Evolutionary conservation across 306 rosid species (phyloP).

Genomic region (Malus orientalis): DNA sequence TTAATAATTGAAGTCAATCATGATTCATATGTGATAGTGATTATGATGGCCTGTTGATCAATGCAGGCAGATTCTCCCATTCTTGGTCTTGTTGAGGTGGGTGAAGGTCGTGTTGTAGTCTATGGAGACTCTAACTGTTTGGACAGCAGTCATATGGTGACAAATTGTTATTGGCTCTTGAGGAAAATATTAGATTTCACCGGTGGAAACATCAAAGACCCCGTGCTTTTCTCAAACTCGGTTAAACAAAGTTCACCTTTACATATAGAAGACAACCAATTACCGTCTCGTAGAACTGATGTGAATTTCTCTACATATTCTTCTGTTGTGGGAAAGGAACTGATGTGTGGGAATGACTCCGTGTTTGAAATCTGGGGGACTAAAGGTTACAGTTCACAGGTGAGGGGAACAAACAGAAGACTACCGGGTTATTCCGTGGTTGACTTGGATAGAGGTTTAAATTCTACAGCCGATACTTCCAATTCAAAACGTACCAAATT

Average conservation of each 20-base stretch:
- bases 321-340: constrained; percentile 64
- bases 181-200: constrained; percentile 80
- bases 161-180: constrained; percentile 81
- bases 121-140: constrained; percentile 97
- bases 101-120: constrained; percentile 71
- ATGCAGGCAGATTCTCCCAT: constrained; percentile 91
- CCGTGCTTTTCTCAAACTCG: constrained; percentile 68
- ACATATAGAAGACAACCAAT: constrained; percentile 59
- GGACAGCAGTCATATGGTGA: constrained; percentile 97
- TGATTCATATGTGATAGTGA: not conserved
- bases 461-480: constrained; percentile 36
- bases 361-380: constrained; percentile 88
- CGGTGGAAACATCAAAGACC: constrained; percentile 53
- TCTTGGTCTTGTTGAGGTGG: constrained; percentile 63
- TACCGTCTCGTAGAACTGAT: constrained; percentile 87
- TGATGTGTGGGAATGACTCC: constrained; percentile 65
- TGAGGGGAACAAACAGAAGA: constrained; percentile 80
- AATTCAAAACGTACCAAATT: constrained; percentile 17
- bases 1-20: not conserved
- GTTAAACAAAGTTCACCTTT: constrained; percentile 44
- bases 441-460: constrained; percentile 59
- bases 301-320: constrained; percentile 84
- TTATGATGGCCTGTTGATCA: constrained; percentile 16
- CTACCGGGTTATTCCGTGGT: constrained; percentile 69
- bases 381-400: constrained; percentile 68